A percentile compares a stretch with the other conserved stretches of the same genome.
Evolutionary conservation across 1,139 yeast genomes (phyloP).

Genomic region (Kluyveromyces marxianus): DNA sequence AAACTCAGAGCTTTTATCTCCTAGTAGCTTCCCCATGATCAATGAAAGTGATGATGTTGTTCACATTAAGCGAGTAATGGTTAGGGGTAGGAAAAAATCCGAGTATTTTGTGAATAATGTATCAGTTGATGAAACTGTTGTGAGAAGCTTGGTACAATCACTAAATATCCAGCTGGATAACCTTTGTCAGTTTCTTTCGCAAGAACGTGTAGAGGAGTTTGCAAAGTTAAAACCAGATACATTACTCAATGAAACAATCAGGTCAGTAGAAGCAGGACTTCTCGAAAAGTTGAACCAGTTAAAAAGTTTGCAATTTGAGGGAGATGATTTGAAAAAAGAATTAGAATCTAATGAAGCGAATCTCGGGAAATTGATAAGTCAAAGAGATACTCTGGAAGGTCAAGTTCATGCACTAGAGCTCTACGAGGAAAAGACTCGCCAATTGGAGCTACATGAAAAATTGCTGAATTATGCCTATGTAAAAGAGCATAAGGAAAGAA

Average conservation of each 20-base stretch:
- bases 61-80: conserved; percentile 40
- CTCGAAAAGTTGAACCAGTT: conserved; percentile 40
- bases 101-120: conserved; percentile 54
- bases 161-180: conserved; percentile 83
- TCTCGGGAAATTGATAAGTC: conserved; percentile 27
- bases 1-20: conserved; percentile 32
- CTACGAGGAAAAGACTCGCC: conserved; percentile 32
- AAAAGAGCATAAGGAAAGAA: conserved; percentile 44
- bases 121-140: conserved; percentile 37
- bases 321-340: conserved; percentile 35
- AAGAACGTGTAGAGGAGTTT: conserved; percentile 90
- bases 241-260: conserved; percentile 66
- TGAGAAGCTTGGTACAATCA: conserved; percentile 39
- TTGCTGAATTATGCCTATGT: conserved; percentile 57
- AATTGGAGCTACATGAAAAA: conserved; percentile 42
- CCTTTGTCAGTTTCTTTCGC: conserved; percentile 90
- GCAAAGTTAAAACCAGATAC: conserved; percentile 75
- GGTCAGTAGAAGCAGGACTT: conserved; percentile 65
- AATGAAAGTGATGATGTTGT: conserved; percentile 25
- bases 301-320: conserved; percentile 40
- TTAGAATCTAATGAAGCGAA: conserved; percentile 22
- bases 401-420: conserved; percentile 34
- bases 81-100: conserved; percentile 40
- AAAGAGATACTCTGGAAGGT: conserved; percentile 33
- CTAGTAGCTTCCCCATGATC: conserved; percentile 21